Percentiles rank a stretch among this genome's conserved stretches.
These are phyloP conservation scores for Pichia kudriavzevii DNA, from an alignment of 1,139 yeast species.

Conservation along the genomic window DNA sequence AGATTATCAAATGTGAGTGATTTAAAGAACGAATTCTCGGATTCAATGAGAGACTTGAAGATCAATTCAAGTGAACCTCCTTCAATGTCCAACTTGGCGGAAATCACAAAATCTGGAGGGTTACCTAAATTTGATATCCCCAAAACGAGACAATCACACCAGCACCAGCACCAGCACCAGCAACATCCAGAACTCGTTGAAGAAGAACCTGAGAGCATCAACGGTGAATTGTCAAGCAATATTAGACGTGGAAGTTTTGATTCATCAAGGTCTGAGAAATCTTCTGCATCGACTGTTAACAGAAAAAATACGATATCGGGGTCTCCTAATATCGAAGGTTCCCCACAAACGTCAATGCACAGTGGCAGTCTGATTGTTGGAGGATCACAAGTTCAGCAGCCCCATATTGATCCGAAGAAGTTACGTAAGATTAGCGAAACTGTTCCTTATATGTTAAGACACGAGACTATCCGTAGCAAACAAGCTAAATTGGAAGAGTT, in stretches of 20 bases:
- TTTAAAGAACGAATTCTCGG: constrained; percentile 21
- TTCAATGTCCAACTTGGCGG: constrained; percentile 58
- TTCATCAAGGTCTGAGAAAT: constrained; percentile 33
- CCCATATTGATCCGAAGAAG: constrained; percentile 48
- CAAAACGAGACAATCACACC: constrained; percentile 16
- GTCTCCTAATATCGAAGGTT: constrained; percentile 14
- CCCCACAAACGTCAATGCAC: constrained; percentile 27
- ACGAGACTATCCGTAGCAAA: constrained; percentile 65
- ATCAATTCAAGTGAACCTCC: constrained; percentile 32
- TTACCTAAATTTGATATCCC: constrained; percentile 24
- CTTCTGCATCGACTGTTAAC: constrained; percentile 49
- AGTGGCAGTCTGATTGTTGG: constrained; percentile 11
- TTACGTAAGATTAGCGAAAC: constrained; percentile 73
- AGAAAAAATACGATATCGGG: constrained; percentile 34
- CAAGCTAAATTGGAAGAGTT: constrained; percentile 72
- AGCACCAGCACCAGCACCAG: constrained; percentile 18
- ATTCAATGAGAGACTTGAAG: constrained; percentile 6
- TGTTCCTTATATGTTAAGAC: constrained; percentile 71
- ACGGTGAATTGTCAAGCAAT: constrained; percentile 6
- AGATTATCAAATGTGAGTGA: constrained; percentile 35
- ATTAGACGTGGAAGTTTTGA: constrained; percentile 18
- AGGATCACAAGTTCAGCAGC: constrained; percentile 26
- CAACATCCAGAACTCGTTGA: constrained; percentile 10
- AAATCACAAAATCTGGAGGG: constrained; percentile 36
- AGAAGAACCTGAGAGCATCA: neutral